Conservation (phyloP, 371 early-diverging fungal genomes). For the Lichtheimia corymbifera region DNA sequence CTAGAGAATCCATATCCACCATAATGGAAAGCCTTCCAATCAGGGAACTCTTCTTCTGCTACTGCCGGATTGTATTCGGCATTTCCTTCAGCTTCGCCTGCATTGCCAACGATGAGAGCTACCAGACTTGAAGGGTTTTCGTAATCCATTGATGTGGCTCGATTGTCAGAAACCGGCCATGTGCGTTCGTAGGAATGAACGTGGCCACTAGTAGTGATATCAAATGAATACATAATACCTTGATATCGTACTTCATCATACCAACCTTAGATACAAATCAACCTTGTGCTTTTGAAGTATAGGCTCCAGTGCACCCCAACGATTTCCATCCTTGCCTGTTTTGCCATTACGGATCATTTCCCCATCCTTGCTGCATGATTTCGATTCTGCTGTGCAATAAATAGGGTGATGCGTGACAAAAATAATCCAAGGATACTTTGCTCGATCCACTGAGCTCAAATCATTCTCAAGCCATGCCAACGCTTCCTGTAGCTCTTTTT, state of each 20-base stretch:
- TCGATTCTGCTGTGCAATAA: constrained; percentile 26
- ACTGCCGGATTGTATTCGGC: constrained; percentile 22
- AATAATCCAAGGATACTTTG: constrained; percentile 42
- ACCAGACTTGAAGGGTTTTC: constrained; percentile 43
- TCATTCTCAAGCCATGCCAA: constrained; percentile 43
- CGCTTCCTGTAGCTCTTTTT: constrained; percentile 13
- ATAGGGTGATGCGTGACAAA: constrained; percentile 42
- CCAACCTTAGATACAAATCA: constrained; percentile 22
- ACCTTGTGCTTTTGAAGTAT: constrained; percentile 25
- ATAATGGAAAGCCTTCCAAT: constrained; percentile 39
- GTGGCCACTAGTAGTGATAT: constrained; percentile 6
- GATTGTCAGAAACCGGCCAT: constrained; percentile 28
- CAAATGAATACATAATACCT: background rate
- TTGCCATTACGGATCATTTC: constrained; percentile 26
- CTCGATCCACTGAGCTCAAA: constrained; percentile 35
- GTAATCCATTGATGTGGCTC: constrained; percentile 21
- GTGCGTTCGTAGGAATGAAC: constrained; percentile 14
- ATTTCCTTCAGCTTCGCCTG: constrained; percentile 36
- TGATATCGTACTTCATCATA: background rate
- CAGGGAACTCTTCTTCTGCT: constrained; percentile 13
- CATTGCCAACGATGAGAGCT: constrained; percentile 39
- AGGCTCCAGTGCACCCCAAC: constrained; percentile 18
- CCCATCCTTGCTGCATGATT: constrained; percentile 30
- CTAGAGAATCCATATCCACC: constrained; percentile 38
- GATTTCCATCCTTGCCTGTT: constrained; percentile 3